Evolutionary conservation across 140 eudicot genomes (phyloP).

Genomic region (Ambrosia hybrid): DNA sequence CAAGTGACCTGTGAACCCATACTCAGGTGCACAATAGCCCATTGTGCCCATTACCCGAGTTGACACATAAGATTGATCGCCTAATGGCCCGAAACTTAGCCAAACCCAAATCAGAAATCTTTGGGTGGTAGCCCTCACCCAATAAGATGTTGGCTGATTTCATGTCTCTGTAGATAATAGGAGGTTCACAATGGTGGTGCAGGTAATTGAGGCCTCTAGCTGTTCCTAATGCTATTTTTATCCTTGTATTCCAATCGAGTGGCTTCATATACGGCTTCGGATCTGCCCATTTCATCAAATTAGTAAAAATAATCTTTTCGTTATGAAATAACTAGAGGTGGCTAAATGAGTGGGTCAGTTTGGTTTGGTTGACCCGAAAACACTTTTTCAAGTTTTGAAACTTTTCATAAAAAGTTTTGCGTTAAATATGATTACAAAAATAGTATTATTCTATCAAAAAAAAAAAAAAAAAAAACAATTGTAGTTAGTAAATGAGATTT

Average conservation of each 20-base stretch:
- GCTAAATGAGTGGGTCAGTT: background rate
- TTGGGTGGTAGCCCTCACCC: conserved; percentile 58
- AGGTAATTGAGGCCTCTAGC: conserved; percentile 67
- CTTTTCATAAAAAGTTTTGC: background rate
- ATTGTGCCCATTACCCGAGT: conserved; percentile 71
- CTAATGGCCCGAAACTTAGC: conserved; percentile 67
- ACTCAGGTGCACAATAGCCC: conserved; percentile 90
- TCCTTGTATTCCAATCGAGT: conserved; percentile 63
- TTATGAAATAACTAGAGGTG: background rate
- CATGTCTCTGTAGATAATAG: conserved; percentile 65
- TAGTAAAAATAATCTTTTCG: background rate
- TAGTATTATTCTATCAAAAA: background rate
- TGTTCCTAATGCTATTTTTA: conserved; percentile 68
- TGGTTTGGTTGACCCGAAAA: background rate
- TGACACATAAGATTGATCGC: conserved; percentile 50
- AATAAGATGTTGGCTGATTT: conserved; percentile 64
- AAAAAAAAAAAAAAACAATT: background rate
- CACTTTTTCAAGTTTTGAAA: background rate
- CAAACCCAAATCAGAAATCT: conserved; percentile 72
- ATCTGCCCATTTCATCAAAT: conserved; percentile 36
- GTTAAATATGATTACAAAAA: conserved; percentile 1
- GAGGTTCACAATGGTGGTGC: conserved; percentile 54
- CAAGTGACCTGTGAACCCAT: conserved; percentile 56
- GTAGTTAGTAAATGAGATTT: background rate
- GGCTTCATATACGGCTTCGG: conserved; percentile 52